Conservation (phyloP, 148 eudicot species). For the Bassia scoparia region DNA sequence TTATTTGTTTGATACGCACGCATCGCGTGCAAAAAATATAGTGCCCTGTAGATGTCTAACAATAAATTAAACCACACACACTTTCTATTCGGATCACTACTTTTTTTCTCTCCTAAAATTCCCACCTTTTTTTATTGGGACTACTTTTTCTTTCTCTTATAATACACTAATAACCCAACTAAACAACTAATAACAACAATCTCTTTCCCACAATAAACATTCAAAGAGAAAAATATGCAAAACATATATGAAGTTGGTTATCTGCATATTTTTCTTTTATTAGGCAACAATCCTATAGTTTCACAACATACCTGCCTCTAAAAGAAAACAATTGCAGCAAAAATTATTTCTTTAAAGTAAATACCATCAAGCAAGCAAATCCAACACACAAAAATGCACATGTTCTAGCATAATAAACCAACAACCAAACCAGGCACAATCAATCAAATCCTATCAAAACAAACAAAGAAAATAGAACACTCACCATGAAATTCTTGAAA, state of each 20-base stretch:
- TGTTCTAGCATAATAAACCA: background rate
- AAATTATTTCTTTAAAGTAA: background rate
- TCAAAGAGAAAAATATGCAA: background rate
- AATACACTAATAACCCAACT: too few relatives aligned
- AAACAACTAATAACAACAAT: too few relatives aligned
- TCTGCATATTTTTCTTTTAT: background rate
- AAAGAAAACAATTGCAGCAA: background rate
- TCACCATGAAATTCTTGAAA: constrained; percentile 80
- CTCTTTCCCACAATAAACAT: background rate
- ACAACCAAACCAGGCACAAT: background rate
- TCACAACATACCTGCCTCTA: background rate
- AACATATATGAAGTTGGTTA: background rate
- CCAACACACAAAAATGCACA: background rate
- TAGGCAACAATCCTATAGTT: background rate
- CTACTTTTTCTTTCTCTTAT: too few relatives aligned
- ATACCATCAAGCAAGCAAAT: background rate
- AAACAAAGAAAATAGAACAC: constrained; percentile 4
- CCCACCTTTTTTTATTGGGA: too few relatives aligned
- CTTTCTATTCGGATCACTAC: too few relatives aligned
- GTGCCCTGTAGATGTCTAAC: too few relatives aligned
- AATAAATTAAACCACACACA: too few relatives aligned
- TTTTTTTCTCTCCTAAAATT: too few relatives aligned
- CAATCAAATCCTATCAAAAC: background rate
- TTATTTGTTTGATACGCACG: too few relatives aligned
- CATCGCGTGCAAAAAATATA: too few relatives aligned